Base-by-base conservation (phyloP, 2,329 filamentous ascomycete genomes). In the Cytospora mali region DNA sequence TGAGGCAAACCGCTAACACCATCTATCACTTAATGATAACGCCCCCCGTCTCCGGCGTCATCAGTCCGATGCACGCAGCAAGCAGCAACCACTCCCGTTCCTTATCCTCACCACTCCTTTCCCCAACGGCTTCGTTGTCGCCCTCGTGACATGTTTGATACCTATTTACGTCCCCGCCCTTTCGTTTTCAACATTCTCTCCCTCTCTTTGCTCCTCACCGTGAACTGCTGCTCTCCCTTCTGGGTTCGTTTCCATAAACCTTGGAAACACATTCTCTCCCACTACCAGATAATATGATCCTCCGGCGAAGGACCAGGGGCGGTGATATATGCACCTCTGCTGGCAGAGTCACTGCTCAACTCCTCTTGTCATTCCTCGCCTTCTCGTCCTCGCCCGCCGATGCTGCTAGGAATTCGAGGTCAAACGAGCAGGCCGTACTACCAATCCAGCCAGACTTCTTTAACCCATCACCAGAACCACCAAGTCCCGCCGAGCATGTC, bases 351-450 rank as follows among this genome's bases (percentile, higher is more conserved):
- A 88, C 88, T 16, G 83, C 86, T 59, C 79, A 81, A 50, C 74
- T 89, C 54, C 76, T 92, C 64, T 76, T 92, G 66, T 88, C 87
- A 27, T 87, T 91, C 75, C 82, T 92, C 58, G 86, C 87, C 68
- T 75, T 87, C 69, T 80, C 83, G 23, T 77, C 79, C 23, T 71
- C 78, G 51, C 74, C 75, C 53, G 75, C 75, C 21, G 69, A 71
- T 61, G 67, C 72, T 63, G 66, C 71, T 58, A 67, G 72, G 65
- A 69, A 65, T 66, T 62, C 71, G 54, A 57, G 57, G 7, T 66
- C 66, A n/a, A 70, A 76, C 59, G 73, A 80, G 61, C 76, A 82
- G 56, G 68, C 80, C 7, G 69, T 81, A 46, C 69, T 85, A 21
- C 78, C 80, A 35, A 74, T 76, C 53, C 73, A 81, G 33, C 77